These are phyloP conservation scores for Inonotus obliquus DNA, from an alignment of 1,284 basidiomycete genomes.

Conservation along the genomic window DNA sequence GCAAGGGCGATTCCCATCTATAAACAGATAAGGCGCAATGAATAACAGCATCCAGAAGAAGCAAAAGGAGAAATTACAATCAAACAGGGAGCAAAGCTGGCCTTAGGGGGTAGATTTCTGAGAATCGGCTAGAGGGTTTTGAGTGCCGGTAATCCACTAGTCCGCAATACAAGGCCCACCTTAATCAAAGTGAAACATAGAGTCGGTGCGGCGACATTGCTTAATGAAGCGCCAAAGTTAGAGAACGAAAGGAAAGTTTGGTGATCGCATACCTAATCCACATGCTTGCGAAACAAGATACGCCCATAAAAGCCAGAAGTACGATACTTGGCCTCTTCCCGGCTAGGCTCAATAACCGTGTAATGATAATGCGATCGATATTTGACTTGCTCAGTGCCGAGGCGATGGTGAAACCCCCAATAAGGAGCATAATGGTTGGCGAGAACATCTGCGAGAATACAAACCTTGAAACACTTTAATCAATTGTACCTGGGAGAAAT, in stretches of 20 bases:
- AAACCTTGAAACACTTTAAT: conserved; percentile 41
- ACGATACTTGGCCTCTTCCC: conserved; percentile 86
- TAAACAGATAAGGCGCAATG: neutral
- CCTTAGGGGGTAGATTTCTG: conserved; percentile 84
- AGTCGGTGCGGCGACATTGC: conserved; percentile 96
- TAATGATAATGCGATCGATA: conserved; percentile 92
- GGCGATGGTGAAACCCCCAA: conserved; percentile 98
- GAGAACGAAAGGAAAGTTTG: conserved; percentile 27
- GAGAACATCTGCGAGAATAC: conserved; percentile 81
- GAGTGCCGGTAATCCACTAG: neutral
- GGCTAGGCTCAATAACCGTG: conserved; percentile 86
- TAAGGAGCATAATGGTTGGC: conserved; percentile 95
- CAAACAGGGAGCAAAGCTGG: conserved; percentile 85
- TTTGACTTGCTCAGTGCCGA: conserved; percentile 97
- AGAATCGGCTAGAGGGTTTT: conserved; percentile 73
- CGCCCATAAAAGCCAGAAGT: conserved; percentile 91
- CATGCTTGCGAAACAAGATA: conserved; percentile 98
- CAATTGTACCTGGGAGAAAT: conserved; percentile 3
- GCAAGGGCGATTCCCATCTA: conserved; percentile 95
- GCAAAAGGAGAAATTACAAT: conserved; percentile 55
- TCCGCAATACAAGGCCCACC: conserved; percentile 40
- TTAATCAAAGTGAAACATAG: conserved; percentile 96
- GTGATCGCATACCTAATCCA: conserved; percentile 85
- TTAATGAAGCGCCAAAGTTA: conserved; percentile 28
- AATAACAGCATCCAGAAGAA: neutral